phyloP scores from a whole-genome alignment of 2,329 filamentous ascomycete species.

The Monilinia fructicola region DNA sequence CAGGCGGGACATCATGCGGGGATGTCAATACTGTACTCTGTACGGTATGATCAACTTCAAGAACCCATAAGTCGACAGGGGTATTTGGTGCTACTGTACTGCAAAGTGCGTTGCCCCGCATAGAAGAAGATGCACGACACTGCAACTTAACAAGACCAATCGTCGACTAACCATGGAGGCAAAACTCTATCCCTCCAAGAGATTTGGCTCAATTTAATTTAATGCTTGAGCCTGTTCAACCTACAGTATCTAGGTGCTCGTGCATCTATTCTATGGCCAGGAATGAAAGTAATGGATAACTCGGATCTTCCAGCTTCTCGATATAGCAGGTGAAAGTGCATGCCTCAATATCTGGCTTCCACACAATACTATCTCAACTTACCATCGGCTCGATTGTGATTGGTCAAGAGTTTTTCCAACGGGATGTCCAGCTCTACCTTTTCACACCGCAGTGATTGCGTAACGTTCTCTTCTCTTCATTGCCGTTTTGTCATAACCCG shows the following conservation, averaged over 20 bases:
- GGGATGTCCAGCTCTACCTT: no score
- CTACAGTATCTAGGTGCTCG: slow-evolving; percentile 22
- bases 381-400: neutral
- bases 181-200: neutral
- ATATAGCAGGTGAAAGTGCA: slow-evolving; percentile 9
- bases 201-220: neutral
- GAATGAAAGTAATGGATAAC: slow-evolving; percentile 28
- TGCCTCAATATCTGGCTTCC: neutral
- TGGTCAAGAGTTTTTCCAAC: neutral
- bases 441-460: neutral
- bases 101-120: neutral
- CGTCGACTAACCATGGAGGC: neutral
- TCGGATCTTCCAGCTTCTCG: slow-evolving; percentile 17
- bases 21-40: no score
- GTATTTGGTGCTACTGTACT: neutral
- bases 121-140: neutral
- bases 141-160: neutral
- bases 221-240: neutral
- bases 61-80: no score
- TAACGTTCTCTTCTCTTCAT: neutral
- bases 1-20: no score
- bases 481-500: neutral
- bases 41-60: no score
- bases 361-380: neutral
- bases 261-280: slow-evolving; percentile 31